Conservation (phyloP, 495 filamentous ascomycete genomes). For the Glonium stellatum region DNA sequence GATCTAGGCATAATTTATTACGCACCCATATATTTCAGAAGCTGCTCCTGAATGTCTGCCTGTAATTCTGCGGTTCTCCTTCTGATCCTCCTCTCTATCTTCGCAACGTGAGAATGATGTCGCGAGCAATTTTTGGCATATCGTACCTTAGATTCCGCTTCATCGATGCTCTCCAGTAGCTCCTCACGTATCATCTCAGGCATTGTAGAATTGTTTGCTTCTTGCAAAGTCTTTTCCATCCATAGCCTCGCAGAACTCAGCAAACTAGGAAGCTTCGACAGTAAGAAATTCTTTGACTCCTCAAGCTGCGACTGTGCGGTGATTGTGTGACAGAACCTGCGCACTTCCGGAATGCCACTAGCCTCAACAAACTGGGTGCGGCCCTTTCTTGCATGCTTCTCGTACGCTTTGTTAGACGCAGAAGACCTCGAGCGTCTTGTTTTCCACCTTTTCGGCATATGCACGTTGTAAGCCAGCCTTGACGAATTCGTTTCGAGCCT, state of each 20-base stretch:
- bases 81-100: too few relatives aligned
- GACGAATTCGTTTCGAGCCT: slow-evolving; percentile 29
- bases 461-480: slow-evolving; percentile 20
- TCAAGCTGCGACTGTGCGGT: slow-evolving; percentile 2
- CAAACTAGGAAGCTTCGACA: too few relatives aligned
- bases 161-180: background rate
- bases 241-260: too few relatives aligned
- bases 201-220: too few relatives aligned
- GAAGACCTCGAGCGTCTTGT: slow-evolving; percentile 26
- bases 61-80: too few relatives aligned
- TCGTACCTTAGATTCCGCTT: background rate
- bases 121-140: background rate
- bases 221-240: too few relatives aligned
- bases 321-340: slow-evolving; percentile 28
- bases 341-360: slow-evolving; percentile 32
- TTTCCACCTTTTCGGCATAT: slow-evolving; percentile 7
- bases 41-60: too few relatives aligned
- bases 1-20: too few relatives aligned
- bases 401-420: slow-evolving; percentile 32
- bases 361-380: slow-evolving; percentile 19
- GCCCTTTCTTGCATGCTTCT: slow-evolving; percentile 23
- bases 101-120: too few relatives aligned
- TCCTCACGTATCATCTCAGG: too few relatives aligned
- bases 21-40: too few relatives aligned
- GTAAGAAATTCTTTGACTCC: too few relatives aligned